Evolutionary conservation across 2,329 filamentous ascomycete species (phyloP), one percentile per base, ranked within the genome.

Genomic region (Sporothrix sp.): DNA sequence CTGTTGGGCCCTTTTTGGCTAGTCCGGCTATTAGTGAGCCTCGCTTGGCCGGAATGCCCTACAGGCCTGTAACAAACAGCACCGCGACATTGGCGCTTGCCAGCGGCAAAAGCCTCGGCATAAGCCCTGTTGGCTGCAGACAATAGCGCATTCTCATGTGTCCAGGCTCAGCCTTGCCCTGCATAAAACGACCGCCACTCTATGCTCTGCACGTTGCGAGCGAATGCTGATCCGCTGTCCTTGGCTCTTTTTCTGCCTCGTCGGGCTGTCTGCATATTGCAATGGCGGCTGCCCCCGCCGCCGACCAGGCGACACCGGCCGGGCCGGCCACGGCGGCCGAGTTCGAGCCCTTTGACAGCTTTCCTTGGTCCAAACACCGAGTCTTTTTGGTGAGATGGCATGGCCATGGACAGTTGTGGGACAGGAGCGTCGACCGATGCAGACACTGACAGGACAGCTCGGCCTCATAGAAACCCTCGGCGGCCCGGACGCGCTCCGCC

Each of bases 401-500:
- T 36, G 28, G 27, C 1, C 25, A 21, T 28, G 14, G 14, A 3
- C 2, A 9, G 28, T 4, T n/a, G 10, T 13, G 21, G 14, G 18
- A 7, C 7, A 23, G 13, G 8, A 9, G 10, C 25, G 10, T 6
- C 5, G 25, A 25, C 2, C n/a, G n/a, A 14, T 2, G 7, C 2
- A 18, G n/a, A 3, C 1, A 7, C 52, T 54, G 33, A 52, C 33
- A 32, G 9, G 7, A 4, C 52, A 60, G 58, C 48, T 54, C 38
- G 57, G 52, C 37, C 55, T 60, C 10, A 44, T 60, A 28, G 57
- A 58, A 16, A 57, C 57, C 14, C 58, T 60, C 7, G 58, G 58
- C 37, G 58, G 58, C 33, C 44, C 36, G 14, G 51, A 51, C 10
- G 54, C 56, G 38, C 54, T 60, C 18, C 30, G 21, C 3, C 58